Conservation (phyloP, 257 asterid species). For the Solanum dulcamara region DNA sequence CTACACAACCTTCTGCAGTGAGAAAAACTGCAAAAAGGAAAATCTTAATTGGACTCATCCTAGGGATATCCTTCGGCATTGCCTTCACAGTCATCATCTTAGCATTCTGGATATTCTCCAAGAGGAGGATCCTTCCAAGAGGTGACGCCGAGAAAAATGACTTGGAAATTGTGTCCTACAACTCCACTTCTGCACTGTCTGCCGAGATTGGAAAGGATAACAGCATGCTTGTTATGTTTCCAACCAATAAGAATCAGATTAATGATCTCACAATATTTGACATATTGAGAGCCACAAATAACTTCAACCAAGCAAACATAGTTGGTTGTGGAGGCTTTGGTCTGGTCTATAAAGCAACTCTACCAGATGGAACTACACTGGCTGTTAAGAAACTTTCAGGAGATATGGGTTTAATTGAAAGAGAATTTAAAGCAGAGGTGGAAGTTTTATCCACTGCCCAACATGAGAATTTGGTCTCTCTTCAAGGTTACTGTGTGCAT, state of each 20-base stretch:
- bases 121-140: slow-evolving; percentile 48
- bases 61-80: slow-evolving; percentile 57
- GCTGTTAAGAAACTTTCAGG: slow-evolving; percentile 96
- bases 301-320: slow-evolving; percentile 80
- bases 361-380: slow-evolving; percentile 53
- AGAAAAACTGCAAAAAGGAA: slow-evolving; percentile 41
- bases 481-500: slow-evolving; percentile 87
- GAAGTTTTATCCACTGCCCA: slow-evolving; percentile 90
- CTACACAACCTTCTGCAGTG: slow-evolving; percentile 5
- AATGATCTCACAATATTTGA: slow-evolving; percentile 66
- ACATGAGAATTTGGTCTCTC: slow-evolving; percentile 75
- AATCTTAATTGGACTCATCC: slow-evolving; percentile 50
- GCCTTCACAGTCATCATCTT: slow-evolving; percentile 41
- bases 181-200: slow-evolving; percentile 58
- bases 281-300: slow-evolving; percentile 74
- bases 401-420: slow-evolving; percentile 91
- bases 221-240: slow-evolving; percentile 67
- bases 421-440: slow-evolving; percentile 95
- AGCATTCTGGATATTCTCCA: slow-evolving; percentile 53
- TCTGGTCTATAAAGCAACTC: slow-evolving; percentile 77
- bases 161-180: slow-evolving; percentile 39
- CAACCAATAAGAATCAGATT: slow-evolving; percentile 39
- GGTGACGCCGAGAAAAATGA: slow-evolving; percentile 43
- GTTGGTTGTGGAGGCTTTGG: slow-evolving; percentile 98
- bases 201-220: slow-evolving; percentile 51